Conservation (phyloP, 2,329 filamentous ascomycete genomes). For the Fusarium penzigii region DNA sequence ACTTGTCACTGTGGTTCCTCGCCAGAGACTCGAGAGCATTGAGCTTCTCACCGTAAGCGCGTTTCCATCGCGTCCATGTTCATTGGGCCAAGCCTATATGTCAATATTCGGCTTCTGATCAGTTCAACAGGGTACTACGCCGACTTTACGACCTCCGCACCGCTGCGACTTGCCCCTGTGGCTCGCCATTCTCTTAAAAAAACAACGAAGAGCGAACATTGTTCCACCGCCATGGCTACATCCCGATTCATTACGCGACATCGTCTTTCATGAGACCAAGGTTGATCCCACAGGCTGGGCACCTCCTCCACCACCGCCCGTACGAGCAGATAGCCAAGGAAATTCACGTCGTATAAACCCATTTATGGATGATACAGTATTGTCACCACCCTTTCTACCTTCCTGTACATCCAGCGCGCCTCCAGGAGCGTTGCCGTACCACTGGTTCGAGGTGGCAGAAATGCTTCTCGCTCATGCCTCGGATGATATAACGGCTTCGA, state of each 20-base stretch:
- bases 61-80: slow-evolving; percentile 16
- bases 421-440: slow-evolving; percentile 77
- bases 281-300: slow-evolving; percentile 72
- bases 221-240: slow-evolving; percentile 88
- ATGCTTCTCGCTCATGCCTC: slow-evolving; percentile 81
- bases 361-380: slow-evolving; percentile 32
- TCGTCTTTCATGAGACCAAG: slow-evolving; percentile 80
- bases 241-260: slow-evolving; percentile 69
- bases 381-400: slow-evolving; percentile 76
- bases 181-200: slow-evolving; percentile 93
- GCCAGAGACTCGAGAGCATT: slow-evolving; percentile 84
- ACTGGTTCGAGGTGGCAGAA: slow-evolving; percentile 92
- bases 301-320: slow-evolving; percentile 69
- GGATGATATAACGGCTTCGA: slow-evolving; percentile 76
- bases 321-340: slow-evolving; percentile 48
- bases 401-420: slow-evolving; percentile 71
- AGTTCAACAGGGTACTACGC: slow-evolving; percentile 68
- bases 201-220: slow-evolving; percentile 91
- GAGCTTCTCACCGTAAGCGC: slow-evolving; percentile 78
- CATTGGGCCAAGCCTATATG: slow-evolving; percentile 1
- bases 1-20: slow-evolving; percentile 86
- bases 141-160: slow-evolving; percentile 76
- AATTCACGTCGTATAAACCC: slow-evolving; percentile 39
- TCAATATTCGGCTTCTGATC: slow-evolving; percentile 18
- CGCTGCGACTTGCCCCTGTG: slow-evolving; percentile 82